Evolutionary conservation across 139 green algal species (phyloP), one percentile per base, ranked within the genome.

Genomic region (Nannochloris sp.): DNA sequence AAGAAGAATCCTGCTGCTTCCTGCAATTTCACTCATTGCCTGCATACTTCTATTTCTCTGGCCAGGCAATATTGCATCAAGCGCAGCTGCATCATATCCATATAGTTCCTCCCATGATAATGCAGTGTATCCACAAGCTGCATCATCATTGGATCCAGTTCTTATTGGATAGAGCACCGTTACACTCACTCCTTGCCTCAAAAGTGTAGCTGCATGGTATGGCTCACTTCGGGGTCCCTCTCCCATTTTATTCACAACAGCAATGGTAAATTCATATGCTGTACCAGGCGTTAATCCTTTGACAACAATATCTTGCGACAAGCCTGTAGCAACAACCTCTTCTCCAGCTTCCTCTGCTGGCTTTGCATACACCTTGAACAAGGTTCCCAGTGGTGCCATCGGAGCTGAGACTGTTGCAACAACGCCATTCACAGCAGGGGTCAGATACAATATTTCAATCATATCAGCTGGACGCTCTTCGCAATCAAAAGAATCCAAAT

Each of bases 121-220:
- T 18, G 10, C 29, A 3, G 34, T 40, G 34, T 40, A 40, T 10
- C 16, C 46, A 44, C 6, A 61, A 19, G 55, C 2, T n/a, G 18
- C 55, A 19, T 12, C 55, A 21, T 27, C 55, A 29, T 29, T 29
- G 55, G 16, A 5, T 19, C 46, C 50, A 34, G n/a, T 34, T 18
- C 12, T 15, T 1, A 58, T 21, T 29, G 50, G 21, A 58, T 58
- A 58, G 7, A 58, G 57, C 43, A 64, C 57, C 11, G 19, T 18
- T 10, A 64, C 57, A 64, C n/a, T 18, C 12, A 64, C 23, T 23
- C 57, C 57, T 57, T 64, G 57, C 23, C 57, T 64, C 12, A 31
- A 19, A 25, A 31, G 40, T 49, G 57, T 64, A 18, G 57, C 57
- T 29, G 57, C 57, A 27, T 57, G 21, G 19, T 64, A 56, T 27